phyloP scores from a whole-genome alignment of 345 rosid species.

The Pugionium dolabratum region DNA sequence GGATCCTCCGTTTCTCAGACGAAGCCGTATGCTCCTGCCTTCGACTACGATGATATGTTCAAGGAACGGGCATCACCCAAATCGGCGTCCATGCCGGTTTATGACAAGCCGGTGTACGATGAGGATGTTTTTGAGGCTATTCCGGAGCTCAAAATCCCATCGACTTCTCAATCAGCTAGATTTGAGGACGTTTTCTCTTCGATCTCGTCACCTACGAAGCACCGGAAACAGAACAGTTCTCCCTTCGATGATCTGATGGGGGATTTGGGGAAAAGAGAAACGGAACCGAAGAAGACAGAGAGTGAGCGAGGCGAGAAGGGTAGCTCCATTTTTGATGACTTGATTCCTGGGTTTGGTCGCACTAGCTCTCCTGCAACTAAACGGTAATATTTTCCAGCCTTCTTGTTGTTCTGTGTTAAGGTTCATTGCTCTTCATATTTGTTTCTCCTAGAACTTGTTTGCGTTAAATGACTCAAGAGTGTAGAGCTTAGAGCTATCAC shows the following conservation, averaged over 20 bases:
- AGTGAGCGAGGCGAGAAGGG: conserved; percentile 28
- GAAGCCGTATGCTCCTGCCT: too few relatives aligned
- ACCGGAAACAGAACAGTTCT: conserved; percentile 2
- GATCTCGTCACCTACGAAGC: conserved; percentile 41
- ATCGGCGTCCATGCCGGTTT: too few relatives aligned
- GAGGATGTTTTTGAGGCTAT: conserved; percentile 67
- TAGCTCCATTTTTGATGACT: conserved; percentile 61
- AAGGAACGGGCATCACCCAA: too few relatives aligned
- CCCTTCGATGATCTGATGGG: too few relatives aligned
- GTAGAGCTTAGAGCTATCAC: neutral
- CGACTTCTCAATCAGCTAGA: too few relatives aligned
- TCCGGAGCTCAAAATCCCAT: conserved; percentile 43
- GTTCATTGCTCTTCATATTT: neutral
- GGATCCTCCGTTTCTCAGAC: conserved; percentile 41
- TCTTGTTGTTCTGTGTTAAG: neutral
- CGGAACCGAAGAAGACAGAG: too few relatives aligned
- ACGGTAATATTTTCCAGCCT: too few relatives aligned
- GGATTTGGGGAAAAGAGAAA: too few relatives aligned
- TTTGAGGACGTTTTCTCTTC: conserved; percentile 20
- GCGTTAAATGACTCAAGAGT: too few relatives aligned
- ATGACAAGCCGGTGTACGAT: neutral
- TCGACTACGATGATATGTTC: too few relatives aligned
- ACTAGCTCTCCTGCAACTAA: too few relatives aligned
- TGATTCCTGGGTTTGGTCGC: conserved; percentile 53
- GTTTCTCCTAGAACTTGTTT: neutral